These are phyloP conservation scores for Stagonosporopsis rhizophila DNA, from an alignment of 2,329 filamentous ascomycete genomes.

Conservation along the genomic window DNA sequence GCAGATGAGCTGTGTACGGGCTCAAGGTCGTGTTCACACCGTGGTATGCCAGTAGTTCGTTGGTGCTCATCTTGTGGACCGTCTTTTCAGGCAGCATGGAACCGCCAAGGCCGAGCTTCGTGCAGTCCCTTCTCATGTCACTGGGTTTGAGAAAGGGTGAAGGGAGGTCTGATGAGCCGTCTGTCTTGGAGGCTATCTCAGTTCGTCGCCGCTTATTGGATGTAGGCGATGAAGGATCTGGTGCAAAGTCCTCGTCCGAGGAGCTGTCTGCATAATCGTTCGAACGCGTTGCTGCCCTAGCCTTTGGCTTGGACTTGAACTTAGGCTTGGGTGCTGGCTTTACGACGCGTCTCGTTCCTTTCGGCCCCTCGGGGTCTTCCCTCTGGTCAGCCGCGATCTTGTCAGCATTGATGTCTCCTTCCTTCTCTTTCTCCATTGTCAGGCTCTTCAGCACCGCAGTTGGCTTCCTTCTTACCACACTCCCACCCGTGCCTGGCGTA, in stretches of 20 bases:
- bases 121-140: background rate
- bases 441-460: background rate
- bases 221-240: slow-evolving; percentile 14
- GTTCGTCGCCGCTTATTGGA: slow-evolving; percentile 10
- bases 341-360: background rate
- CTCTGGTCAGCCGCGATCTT: background rate
- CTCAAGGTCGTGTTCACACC: slow-evolving; percentile 11
- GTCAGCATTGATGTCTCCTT: background rate
- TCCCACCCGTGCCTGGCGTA: background rate
- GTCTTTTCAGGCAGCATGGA: background rate
- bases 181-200: background rate
- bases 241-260: slow-evolving; percentile 14
- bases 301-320: background rate
- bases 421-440: background rate
- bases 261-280: slow-evolving; percentile 5
- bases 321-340: background rate
- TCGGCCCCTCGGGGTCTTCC: background rate
- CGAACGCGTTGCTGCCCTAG: background rate
- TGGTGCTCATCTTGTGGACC: slow-evolving; percentile 5
- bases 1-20: slow-evolving; percentile 20
- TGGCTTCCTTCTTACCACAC: slow-evolving; percentile 10
- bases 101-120: background rate
- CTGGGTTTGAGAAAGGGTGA: background rate
- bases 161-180: background rate
- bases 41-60: slow-evolving; percentile 10